A percentile compares a stretch with the other conserved stretches of the same genome.
These are phyloP conservation scores for Pestalotiopsis sp. DNA, from an alignment of 2,329 filamentous ascomycete species.

Conservation along the genomic window DNA sequence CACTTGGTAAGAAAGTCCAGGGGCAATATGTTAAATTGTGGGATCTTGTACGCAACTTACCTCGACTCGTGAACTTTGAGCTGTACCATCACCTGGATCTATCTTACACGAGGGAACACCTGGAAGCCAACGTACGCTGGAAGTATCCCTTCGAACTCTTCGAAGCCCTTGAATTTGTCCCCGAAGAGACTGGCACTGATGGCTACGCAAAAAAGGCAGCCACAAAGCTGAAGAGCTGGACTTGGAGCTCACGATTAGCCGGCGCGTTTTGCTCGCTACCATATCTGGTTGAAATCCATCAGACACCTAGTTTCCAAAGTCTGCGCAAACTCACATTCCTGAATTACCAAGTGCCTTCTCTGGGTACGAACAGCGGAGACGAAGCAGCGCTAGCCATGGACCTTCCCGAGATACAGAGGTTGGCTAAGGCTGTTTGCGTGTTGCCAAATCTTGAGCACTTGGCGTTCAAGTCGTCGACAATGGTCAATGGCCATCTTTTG, in stretches of 20 bases:
- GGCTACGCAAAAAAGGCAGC: slow-evolving; percentile 26
- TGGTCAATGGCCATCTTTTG: slow-evolving; percentile 71
- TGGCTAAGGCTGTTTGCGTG: slow-evolving; percentile 44
- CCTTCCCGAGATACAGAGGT: slow-evolving; percentile 39
- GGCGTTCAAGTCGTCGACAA: slow-evolving; percentile 73
- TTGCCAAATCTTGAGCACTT: slow-evolving; percentile 69
- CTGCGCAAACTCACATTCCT: slow-evolving; percentile 61
- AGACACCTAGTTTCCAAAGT: slow-evolving; percentile 54
- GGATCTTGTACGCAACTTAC: slow-evolving; percentile 63
- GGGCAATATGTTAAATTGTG: slow-evolving; percentile 48
- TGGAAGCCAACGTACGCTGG: slow-evolving; percentile 65
- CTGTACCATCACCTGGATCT: slow-evolving; percentile 72
- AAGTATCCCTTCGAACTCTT: slow-evolving; percentile 69
- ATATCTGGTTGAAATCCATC: slow-evolving; percentile 55
- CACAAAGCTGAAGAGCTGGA: slow-evolving; percentile 54
- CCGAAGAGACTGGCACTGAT: slow-evolving; percentile 41
- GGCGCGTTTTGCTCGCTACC: slow-evolving; percentile 47
- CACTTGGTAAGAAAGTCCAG: slow-evolving; percentile 23
- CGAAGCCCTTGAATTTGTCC: slow-evolving; percentile 55
- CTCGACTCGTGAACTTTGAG: slow-evolving; percentile 69
- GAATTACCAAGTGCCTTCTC: slow-evolving; percentile 62
- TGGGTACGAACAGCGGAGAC: slow-evolving; percentile 33
- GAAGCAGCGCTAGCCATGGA: slow-evolving; percentile 13
- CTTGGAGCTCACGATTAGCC: slow-evolving; percentile 61
- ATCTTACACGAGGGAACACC: slow-evolving; percentile 62